Conservation (phyloP, 129 eudicot species). For the Centrapalus pauciflorus region DNA sequence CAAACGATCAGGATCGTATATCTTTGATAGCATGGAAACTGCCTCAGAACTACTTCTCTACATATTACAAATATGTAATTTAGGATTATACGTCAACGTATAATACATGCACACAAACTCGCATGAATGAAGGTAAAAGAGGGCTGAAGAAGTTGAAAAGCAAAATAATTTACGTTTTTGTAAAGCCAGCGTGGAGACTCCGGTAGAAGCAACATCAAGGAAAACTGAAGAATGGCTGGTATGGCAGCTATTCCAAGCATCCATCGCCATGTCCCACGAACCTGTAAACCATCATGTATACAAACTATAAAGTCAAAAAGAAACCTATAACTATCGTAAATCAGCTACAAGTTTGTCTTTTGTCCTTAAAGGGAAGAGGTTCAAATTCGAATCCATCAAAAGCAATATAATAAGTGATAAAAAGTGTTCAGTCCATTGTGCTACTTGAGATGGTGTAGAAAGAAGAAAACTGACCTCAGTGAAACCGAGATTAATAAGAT, state of each 20-base stretch:
- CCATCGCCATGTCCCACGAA: conserved; percentile 75
- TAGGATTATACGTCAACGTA: not conserved
- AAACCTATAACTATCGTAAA: not conserved
- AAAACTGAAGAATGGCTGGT: conserved; percentile 64
- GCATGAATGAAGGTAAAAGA: not conserved
- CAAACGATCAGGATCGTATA: conserved; percentile 65
- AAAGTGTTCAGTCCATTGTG: no score
- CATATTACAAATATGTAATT: not conserved
- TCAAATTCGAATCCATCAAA: not conserved
- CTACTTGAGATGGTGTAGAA: no score
- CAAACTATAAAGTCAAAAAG: not conserved
- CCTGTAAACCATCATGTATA: conserved; percentile 22
- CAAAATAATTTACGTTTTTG: conserved; percentile 32
- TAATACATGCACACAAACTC: not conserved
- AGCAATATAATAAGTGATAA: no score
- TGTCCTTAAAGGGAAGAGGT: not conserved
- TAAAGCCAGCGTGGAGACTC: conserved; percentile 86
- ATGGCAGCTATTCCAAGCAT: conserved; percentile 75
- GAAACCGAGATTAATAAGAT: conserved; percentile 69
- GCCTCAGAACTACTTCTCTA: conserved; percentile 68
- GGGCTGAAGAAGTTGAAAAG: not conserved
- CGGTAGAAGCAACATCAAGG: conserved; percentile 55
- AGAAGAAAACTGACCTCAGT: conserved; percentile 30
- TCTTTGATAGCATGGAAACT: conserved; percentile 67
- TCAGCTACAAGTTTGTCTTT: not conserved